These are phyloP conservation scores for Saksenaea vasiformis DNA, from an alignment of 371 early-diverging fungal species.

Conservation along the genomic window DNA sequence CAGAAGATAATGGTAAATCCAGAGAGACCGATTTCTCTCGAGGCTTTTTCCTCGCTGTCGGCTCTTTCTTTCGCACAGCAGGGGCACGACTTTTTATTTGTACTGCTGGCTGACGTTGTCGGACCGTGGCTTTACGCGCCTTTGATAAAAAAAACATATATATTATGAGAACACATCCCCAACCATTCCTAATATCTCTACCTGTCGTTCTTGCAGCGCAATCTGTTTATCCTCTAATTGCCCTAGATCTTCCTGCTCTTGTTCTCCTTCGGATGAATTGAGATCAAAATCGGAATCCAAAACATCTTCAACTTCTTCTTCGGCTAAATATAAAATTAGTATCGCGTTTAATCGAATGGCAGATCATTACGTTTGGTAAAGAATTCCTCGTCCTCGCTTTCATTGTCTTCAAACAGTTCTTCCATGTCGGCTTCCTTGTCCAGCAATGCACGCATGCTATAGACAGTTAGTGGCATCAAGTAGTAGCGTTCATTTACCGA, in stretches of 20 bases:
- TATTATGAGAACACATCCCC: not conserved
- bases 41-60: slow-evolving; percentile 10
- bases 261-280: slow-evolving; percentile 62
- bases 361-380: slow-evolving; percentile 35
- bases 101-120: not conserved
- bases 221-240: slow-evolving; percentile 45
- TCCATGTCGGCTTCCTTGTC: slow-evolving; percentile 65
- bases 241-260: slow-evolving; percentile 54
- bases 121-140: slow-evolving; percentile 18
- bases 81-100: not conserved
- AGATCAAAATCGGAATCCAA: slow-evolving; percentile 66
- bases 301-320: slow-evolving; percentile 48
- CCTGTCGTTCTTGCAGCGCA: slow-evolving; percentile 44
- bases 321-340: slow-evolving; percentile 2
- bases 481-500: slow-evolving; percentile 39
- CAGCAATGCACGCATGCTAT: slow-evolving; percentile 58
- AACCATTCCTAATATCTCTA: slow-evolving; percentile 11
- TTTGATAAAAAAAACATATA: not conserved
- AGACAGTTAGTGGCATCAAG: not conserved
- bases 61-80: slow-evolving; percentile 1
- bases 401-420: slow-evolving; percentile 58
- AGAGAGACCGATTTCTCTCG: slow-evolving; percentile 1
- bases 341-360: not conserved
- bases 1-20: slow-evolving; percentile 26
- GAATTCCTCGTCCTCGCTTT: slow-evolving; percentile 60